Evolutionary conservation across 2,329 filamentous ascomycete species (phyloP).

Genomic region (Hymenoscyphus occultus): DNA sequence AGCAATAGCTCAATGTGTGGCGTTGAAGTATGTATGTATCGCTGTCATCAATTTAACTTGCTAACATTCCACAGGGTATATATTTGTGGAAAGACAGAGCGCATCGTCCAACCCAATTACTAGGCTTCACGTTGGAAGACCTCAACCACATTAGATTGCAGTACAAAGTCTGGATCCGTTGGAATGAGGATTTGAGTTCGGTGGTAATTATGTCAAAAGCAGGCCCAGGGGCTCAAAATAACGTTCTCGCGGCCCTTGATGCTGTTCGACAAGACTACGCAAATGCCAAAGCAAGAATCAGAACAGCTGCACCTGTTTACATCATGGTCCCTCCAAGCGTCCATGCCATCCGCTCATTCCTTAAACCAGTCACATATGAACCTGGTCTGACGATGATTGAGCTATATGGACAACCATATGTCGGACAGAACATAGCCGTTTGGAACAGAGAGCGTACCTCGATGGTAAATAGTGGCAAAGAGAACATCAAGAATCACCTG

Average conservation of each 20-base stretch:
- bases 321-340: slow-evolving; percentile 29
- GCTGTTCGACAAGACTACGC: slow-evolving; percentile 26
- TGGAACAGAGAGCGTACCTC: slow-evolving; percentile 22
- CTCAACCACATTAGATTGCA: slow-evolving; percentile 23
- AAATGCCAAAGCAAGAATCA: slow-evolving; percentile 22
- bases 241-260: slow-evolving; percentile 19
- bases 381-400: slow-evolving; percentile 14
- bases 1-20: not conserved
- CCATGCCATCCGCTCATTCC: slow-evolving; percentile 17
- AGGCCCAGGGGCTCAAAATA: slow-evolving; percentile 5
- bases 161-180: slow-evolving; percentile 25
- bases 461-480: slow-evolving; percentile 16
- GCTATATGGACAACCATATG: slow-evolving; percentile 22
- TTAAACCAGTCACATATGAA: slow-evolving; percentile 11
- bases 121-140: slow-evolving; percentile 24
- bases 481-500: slow-evolving; percentile 25
- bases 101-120: slow-evolving; percentile 15
- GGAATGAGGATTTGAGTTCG: slow-evolving; percentile 15
- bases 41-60: not conserved
- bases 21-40: not conserved
- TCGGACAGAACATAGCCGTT: slow-evolving; percentile 11
- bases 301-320: slow-evolving; percentile 25
- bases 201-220: slow-evolving; percentile 18
- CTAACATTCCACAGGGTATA: slow-evolving; percentile 14
- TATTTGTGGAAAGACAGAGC: slow-evolving; percentile 28